These are phyloP conservation scores for Scorias spongiosa DNA, from an alignment of 2,329 filamentous ascomycete genomes.

Conservation along the genomic window DNA sequence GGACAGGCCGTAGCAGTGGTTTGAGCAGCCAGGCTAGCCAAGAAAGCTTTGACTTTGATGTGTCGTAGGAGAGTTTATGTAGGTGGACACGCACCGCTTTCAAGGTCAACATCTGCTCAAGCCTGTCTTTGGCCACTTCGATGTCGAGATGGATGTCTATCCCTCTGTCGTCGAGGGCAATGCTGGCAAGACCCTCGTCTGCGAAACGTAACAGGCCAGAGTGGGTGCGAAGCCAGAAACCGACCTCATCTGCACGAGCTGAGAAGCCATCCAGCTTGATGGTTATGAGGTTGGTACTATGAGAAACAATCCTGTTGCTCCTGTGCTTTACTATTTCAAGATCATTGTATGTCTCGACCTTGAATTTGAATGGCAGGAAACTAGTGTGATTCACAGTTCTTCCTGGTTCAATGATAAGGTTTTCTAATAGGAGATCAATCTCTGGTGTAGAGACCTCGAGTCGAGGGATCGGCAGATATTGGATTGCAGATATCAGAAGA, in stretches of 20 bases:
- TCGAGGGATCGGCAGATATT: conserved; percentile 79
- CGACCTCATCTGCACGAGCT: conserved; percentile 69
- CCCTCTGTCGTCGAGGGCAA: conserved; percentile 72
- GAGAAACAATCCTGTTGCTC: conserved; percentile 49
- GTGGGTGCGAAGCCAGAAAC: conserved; percentile 76
- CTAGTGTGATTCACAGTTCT: conserved; percentile 70
- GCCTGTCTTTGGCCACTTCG: conserved; percentile 59
- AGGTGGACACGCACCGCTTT: conserved; percentile 63
- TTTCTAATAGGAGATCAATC: conserved; percentile 76
- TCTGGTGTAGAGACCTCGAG: conserved; percentile 75
- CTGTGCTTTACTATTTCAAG: conserved; percentile 69
- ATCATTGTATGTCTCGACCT: conserved; percentile 72
- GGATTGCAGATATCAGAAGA: conserved; percentile 57
- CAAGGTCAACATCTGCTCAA: conserved; percentile 71
- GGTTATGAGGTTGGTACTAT: conserved; percentile 51
- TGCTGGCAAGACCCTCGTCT: conserved; percentile 73
- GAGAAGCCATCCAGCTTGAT: conserved; percentile 73
- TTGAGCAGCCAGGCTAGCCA: conserved; percentile 72
- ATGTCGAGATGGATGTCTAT: conserved; percentile 76
- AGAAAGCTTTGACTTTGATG: conserved; percentile 60
- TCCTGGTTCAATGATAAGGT: conserved; percentile 79
- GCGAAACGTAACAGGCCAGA: conserved; percentile 57
- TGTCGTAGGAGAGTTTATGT: conserved; percentile 69
- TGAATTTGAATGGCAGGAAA: conserved; percentile 73
- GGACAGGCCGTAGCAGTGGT: conserved; percentile 64